Evolutionary conservation across 805 yeast genomes (phyloP).

Genomic region (Candida ortonii): DNA sequence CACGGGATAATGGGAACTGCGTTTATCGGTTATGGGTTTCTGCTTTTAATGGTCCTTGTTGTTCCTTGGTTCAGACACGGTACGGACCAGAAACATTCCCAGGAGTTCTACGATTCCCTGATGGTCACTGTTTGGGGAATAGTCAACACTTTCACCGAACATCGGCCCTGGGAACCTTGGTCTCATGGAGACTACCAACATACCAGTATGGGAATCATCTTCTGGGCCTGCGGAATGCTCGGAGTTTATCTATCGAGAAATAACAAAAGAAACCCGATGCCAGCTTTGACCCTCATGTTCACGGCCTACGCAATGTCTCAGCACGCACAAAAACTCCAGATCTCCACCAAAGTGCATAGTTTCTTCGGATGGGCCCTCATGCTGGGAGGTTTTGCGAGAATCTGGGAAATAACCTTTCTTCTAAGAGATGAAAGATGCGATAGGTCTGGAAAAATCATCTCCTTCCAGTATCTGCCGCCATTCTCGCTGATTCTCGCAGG

Average conservation of each 20-base stretch:
- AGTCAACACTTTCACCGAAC: constrained; percentile 93
- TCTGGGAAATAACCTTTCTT: constrained; percentile 77
- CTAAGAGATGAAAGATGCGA: constrained; percentile 53
- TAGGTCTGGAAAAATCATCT: constrained; percentile 45
- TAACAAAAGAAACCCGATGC: constrained; percentile 69
- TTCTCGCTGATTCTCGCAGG: constrained; percentile 78
- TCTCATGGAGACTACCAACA: constrained; percentile 92
- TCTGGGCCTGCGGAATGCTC: constrained; percentile 93
- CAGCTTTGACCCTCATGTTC: constrained; percentile 75
- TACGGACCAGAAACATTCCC: constrained; percentile 50
- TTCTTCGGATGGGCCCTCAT: constrained; percentile 82
- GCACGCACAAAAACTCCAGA: constrained; percentile 70
- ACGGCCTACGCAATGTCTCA: constrained; percentile 96
- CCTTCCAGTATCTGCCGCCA: constrained; percentile 88
- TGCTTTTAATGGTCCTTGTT: constrained; percentile 62
- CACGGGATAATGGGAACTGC: constrained; percentile 97
- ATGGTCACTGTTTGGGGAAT: constrained; percentile 89
- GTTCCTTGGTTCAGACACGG: constrained; percentile 71
- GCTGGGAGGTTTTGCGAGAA: constrained; percentile 72
- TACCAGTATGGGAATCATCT: constrained; percentile 92
- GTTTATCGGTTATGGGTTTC: constrained; percentile 75
- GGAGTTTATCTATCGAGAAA: constrained; percentile 76
- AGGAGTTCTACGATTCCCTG: constrained; percentile 79
- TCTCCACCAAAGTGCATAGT: constrained; percentile 84
- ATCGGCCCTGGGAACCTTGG: constrained; percentile 90